Evolutionary conservation across 2,329 filamentous ascomycete genomes (phyloP).

Genomic region (Pseudogymnoascus sp.): DNA sequence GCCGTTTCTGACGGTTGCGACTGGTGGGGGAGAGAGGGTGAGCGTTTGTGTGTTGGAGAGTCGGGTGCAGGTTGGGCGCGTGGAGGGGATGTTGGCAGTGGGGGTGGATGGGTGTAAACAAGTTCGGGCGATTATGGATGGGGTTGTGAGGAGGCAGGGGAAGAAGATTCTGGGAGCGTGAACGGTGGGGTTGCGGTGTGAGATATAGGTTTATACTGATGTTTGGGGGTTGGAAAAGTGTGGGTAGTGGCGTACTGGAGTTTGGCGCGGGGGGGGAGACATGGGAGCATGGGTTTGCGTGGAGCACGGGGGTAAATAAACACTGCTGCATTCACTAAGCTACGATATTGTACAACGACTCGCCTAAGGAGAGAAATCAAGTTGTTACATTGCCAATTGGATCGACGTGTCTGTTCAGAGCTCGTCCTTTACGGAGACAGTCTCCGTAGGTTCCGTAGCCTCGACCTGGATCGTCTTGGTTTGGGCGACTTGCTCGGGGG

Average conservation of each 20-base stretch:
- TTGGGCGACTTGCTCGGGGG: slow-evolving; percentile 29
- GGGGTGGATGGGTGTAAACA: slow-evolving; percentile 87
- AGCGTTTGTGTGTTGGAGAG: slow-evolving; percentile 79
- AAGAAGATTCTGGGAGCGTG: slow-evolving; percentile 45
- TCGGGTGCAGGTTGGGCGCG: slow-evolving; percentile 66
- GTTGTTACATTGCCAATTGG: neutral
- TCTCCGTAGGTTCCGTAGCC: neutral
- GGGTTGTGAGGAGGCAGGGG: slow-evolving; percentile 65
- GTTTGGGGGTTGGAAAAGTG: slow-evolving; percentile 37
- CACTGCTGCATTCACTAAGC: slow-evolving; percentile 2
- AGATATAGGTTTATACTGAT: slow-evolving; percentile 12
- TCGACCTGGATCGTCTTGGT: slow-evolving; percentile 4
- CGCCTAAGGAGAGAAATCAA: neutral
- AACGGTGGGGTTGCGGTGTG: slow-evolving; percentile 34
- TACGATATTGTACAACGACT: slow-evolving; percentile 2
- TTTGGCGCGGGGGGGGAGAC: slow-evolving; percentile 1
- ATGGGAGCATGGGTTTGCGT: slow-evolving; percentile 13
- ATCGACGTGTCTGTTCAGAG: neutral
- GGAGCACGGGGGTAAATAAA: slow-evolving; percentile 16
- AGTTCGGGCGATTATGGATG: slow-evolving; percentile 71
- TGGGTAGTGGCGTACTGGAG: slow-evolving; percentile 21
- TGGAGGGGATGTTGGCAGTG: slow-evolving; percentile 90
- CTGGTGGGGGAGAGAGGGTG: slow-evolving; percentile 66
- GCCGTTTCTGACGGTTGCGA: slow-evolving; percentile 79
- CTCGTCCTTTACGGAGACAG: neutral